Base-by-base conservation (phyloP, 129 eudicot genomes). In the Saussurea involucrata region DNA sequence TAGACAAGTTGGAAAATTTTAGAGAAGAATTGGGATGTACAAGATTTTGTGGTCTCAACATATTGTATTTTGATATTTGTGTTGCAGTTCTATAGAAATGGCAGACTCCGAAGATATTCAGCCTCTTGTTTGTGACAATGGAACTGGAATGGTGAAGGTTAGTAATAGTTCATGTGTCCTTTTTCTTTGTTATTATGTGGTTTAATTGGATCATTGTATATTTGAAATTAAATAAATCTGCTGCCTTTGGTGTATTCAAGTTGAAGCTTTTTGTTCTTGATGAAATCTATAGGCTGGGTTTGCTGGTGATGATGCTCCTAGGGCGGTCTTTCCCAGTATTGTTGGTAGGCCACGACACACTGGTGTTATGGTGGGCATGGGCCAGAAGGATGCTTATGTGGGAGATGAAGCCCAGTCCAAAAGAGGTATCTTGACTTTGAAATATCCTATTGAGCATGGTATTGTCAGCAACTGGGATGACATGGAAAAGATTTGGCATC, bases 401-500 rank as follows among this genome's bases (percentile, higher is more conserved):
- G 93, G 90, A 25, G 90, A 86, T 75, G 93, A 88, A 78, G 93
- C 93, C 15, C 90, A 85, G 31, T 88, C 93, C 12, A 86, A 88
- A 74, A 86, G 93, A 73, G 93, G 93, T 88, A 88, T 88, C 22
- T 65, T 88, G 63, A 88, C 90, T 66, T 81, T 88, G 85, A 88
- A 88, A 46, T 88, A 86, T 36, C 93, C 93, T 6, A 88, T 86
- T 80, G 91, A 86, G 70, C 91, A 89, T 15, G 95, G 95, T 70
- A 89, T 89, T 18, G 91, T 89, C 42, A 84, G 88, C 86, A 87
- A 89, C 87, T 89, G 91, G 95, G 95, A 89, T 70, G 95, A 89
- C 74, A 89, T 89, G 93, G 93, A 89, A 70, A 89, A 86, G 80
- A 89, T 89, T 2, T 89, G 93, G 93, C 93, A 89, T 89, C 93